Conservation (phyloP, 768 basidiomycete genomes). For the Tricholoma sp. region DNA sequence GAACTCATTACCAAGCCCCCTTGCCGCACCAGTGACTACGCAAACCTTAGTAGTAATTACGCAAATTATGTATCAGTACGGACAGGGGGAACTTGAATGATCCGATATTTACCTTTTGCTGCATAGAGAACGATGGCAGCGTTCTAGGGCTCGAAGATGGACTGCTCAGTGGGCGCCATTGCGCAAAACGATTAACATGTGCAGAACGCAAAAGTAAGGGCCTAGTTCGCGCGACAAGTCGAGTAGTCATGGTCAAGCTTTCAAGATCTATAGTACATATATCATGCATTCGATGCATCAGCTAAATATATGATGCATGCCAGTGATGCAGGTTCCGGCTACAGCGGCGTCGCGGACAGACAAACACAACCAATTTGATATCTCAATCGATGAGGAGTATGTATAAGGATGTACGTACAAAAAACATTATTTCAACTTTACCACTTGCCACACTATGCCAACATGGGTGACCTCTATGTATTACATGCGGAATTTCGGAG, state of each 20-base stretch:
- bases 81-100: background rate
- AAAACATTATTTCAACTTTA: no score
- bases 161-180: background rate
- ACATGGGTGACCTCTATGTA: no score
- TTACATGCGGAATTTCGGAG: no score
- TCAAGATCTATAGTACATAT: no score
- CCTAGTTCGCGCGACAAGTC: conserved; percentile 1
- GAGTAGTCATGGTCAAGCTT: conserved; percentile 1
- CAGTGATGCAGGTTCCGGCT: no score
- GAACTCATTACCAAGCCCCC: conserved; percentile 87
- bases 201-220: background rate
- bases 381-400: no score
- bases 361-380: no score
- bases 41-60: conserved; percentile 54
- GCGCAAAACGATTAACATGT: background rate
- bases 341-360: no score
- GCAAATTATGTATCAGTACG: background rate
- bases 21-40: conserved; percentile 88
- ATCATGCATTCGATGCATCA: no score
- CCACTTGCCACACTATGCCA: no score
- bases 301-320: no score
- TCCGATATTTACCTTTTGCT: conserved; percentile 51
- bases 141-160: conserved; percentile 34
- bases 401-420: no score
- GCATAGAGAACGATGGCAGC: conserved; percentile 74